A percentile compares a stretch with the other conserved stretches of the same genome.
Conservation (phyloP, 164 flowering plant genomes). For the Chimonanthus praecox region DNA sequence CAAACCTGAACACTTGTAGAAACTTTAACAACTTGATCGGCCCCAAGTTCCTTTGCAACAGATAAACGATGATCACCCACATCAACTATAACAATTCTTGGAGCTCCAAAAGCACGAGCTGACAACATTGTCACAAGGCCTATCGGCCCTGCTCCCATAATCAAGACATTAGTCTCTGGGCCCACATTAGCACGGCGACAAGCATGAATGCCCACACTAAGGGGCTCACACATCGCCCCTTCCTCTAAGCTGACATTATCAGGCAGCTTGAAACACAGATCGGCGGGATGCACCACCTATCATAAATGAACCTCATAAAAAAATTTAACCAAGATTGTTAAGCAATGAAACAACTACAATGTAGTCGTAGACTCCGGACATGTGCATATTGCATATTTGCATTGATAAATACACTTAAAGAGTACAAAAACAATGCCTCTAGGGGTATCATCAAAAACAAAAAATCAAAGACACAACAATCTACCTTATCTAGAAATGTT, state of each 20-base stretch:
- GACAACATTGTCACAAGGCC: conserved; percentile 84
- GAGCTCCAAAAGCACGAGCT: conserved; percentile 90
- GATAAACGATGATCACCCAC: conserved; percentile 76
- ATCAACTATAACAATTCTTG: conserved; percentile 70
- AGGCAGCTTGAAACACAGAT: conserved; percentile 84
- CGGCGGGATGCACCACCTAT: conserved; percentile 89
- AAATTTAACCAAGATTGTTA: no score
- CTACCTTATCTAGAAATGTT: no score
- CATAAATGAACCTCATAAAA: background rate
- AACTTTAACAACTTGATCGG: conserved; percentile 62
- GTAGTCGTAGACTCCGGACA: no score
- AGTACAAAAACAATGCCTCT: no score
- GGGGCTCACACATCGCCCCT: conserved; percentile 99
- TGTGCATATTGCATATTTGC: no score
- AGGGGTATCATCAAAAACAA: no score
- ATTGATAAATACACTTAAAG: no score
- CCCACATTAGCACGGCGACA: conserved; percentile 81
- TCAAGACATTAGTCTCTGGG: conserved; percentile 71
- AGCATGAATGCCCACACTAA: conserved; percentile 94
- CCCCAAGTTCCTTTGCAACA: conserved; percentile 83
- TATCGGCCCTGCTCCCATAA: conserved; percentile 97
- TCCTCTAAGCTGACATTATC: conserved; percentile 94
- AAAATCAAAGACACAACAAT: no score
- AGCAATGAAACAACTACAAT: no score
- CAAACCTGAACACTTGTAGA: conserved; percentile 59